phyloP scores from a whole-genome alignment of 2,329 filamentous ascomycete genomes.

The Aureobasidium namibiae region DNA sequence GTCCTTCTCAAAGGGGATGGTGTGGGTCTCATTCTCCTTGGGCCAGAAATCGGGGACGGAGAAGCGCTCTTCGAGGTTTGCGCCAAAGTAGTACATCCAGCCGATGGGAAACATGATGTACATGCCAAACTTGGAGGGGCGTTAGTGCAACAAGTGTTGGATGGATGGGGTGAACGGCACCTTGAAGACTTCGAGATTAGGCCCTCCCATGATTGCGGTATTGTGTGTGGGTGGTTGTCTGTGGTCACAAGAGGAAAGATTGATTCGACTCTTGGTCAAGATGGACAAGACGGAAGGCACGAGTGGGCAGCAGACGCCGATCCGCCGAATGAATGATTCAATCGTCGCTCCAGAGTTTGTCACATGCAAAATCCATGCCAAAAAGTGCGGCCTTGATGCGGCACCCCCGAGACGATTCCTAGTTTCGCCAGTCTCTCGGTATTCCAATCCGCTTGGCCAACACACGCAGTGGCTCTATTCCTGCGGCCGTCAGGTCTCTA shows the following conservation, averaged over 20 bases:
- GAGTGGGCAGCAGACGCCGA: neutral
- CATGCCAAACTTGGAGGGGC: constrained; percentile 74
- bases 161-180: constrained; percentile 38
- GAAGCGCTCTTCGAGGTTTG: constrained; percentile 91
- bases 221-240: neutral
- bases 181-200: constrained; percentile 94
- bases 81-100: constrained; percentile 99
- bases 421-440: neutral
- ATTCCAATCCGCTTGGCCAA: too few species aligned
- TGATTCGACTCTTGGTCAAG: neutral
- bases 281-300: neutral
- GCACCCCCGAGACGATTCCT: neutral
- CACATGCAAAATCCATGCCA: neutral
- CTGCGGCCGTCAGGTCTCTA: neutral
- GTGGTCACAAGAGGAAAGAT: too few species aligned
- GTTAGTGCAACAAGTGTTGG: neutral
- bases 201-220: constrained; percentile 55
- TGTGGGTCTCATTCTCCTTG: constrained; percentile 66
- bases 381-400: neutral
- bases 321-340: neutral
- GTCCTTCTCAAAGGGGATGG: constrained; percentile 66
- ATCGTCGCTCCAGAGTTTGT: neutral
- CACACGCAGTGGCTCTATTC: neutral
- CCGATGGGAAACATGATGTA: constrained; percentile 98
- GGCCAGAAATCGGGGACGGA: constrained; percentile 90